Evolutionary conservation across 345 rosid genomes (phyloP).

Genomic region (Acer saccharum): DNA sequence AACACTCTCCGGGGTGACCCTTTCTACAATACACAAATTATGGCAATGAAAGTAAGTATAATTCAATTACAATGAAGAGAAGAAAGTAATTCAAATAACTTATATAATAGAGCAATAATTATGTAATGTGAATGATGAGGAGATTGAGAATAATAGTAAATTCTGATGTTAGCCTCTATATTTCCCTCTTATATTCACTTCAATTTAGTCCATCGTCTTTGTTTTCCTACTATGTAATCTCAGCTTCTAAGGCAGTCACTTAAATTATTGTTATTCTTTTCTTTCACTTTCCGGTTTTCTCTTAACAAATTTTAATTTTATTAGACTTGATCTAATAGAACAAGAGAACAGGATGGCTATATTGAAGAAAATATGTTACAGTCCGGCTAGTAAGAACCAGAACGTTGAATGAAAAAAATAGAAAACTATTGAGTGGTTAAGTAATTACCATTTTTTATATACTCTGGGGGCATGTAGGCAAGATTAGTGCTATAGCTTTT

Average conservation of each 20-base stretch:
- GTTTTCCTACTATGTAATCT: background rate
- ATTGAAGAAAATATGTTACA: background rate
- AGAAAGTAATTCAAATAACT: constrained; percentile 8
- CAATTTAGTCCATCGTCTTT: background rate
- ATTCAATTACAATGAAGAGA: constrained; percentile 9
- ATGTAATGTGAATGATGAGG: background rate
- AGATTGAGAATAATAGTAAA: no score
- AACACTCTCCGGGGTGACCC: constrained; percentile 92
- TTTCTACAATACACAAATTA: constrained; percentile 54
- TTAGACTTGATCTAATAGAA: background rate
- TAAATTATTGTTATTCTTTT: background rate
- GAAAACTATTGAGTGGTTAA: constrained; percentile 4
- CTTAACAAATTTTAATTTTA: background rate
- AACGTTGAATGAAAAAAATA: constrained; percentile 6
- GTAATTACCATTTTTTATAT: constrained; percentile 73
- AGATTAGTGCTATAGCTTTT: constrained; percentile 94
- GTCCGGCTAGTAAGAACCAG: constrained; percentile 1
- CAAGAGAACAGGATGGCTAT: background rate
- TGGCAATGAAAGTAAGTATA: constrained; percentile 6
- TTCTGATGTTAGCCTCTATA: no score
- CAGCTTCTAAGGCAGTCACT: background rate
- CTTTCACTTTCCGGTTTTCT: background rate
- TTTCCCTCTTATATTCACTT: no score
- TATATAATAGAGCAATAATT: background rate
- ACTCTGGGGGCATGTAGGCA: constrained; percentile 96